Evolutionary conservation across 768 basidiomycete genomes (phyloP).

Genomic region (Crassisporium funariophilum): DNA sequence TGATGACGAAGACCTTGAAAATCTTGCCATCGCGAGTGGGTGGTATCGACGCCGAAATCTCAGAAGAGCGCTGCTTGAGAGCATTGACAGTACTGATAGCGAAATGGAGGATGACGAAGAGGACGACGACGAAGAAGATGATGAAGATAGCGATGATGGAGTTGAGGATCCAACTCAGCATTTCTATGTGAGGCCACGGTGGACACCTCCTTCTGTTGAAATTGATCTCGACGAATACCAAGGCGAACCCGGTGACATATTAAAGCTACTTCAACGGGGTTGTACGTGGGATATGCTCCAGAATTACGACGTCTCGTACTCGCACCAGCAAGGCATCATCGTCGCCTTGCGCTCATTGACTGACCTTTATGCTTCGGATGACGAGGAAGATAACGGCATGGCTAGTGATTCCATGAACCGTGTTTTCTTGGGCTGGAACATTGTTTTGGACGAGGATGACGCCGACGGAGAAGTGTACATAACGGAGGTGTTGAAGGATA

Average conservation of each 20-base stretch:
- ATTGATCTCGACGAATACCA: constrained; percentile 23
- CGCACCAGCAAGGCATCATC: constrained; percentile 54
- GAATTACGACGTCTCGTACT: constrained; percentile 55
- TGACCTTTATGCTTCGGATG: constrained; percentile 27
- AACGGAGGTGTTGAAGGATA: constrained; percentile 37
- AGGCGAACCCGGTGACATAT: constrained; percentile 11
- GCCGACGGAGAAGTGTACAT: constrained; percentile 47
- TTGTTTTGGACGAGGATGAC: constrained; percentile 50
- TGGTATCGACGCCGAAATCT: constrained; percentile 3
- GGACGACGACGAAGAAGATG: constrained; percentile 35
- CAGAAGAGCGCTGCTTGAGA: constrained; percentile 3
- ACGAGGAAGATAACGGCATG: constrained; percentile 22
- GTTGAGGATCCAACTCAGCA: no score
- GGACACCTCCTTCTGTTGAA: constrained; percentile 56
- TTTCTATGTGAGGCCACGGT: constrained; percentile 40
- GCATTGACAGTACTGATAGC: constrained; percentile 31
- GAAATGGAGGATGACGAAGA: constrained; percentile 30
- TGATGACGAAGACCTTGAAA: constrained; percentile 28
- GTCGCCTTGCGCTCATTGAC: constrained; percentile 42
- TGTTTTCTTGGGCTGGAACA: constrained; percentile 72
- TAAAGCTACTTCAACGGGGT: constrained; percentile 56
- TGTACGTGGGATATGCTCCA: constrained; percentile 61
- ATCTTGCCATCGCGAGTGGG: no score
- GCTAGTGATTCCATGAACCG: constrained; percentile 38
- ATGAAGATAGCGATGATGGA: constrained; percentile 35